A percentile compares a stretch with the other conserved stretches of the same genome.
Conservation (phyloP, 73 alveolate genomes). For the Symbiodinium natans region DNA sequence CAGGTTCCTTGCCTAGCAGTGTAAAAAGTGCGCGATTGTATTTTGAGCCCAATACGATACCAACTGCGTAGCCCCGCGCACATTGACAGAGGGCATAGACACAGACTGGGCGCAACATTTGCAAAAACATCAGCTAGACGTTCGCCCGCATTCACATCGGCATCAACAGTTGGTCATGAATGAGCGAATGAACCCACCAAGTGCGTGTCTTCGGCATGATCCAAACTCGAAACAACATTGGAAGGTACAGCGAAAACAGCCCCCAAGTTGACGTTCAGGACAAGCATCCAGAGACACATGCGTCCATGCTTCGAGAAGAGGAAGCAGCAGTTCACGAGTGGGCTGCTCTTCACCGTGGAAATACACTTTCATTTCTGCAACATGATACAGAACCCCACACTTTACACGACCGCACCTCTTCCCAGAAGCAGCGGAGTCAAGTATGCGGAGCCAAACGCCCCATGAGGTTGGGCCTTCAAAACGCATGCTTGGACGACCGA, state of each 20-base stretch:
- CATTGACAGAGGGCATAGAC: no score
- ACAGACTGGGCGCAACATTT: no score
- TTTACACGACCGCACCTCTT: background rate
- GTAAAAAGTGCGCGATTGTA: no score
- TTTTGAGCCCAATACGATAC: no score
- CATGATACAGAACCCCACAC: background rate
- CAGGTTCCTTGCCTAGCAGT: no score
- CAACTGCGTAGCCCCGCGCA: no score
- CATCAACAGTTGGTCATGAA: background rate
- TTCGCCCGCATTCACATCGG: background rate
- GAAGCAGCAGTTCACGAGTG: background rate
- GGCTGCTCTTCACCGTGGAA: background rate
- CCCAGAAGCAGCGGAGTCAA: background rate
- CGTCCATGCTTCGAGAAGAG: background rate
- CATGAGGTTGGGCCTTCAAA: background rate
- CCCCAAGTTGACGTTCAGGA: background rate
- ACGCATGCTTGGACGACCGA: background rate
- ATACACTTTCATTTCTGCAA: background rate
- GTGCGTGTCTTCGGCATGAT: no score
- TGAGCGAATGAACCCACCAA: no score
- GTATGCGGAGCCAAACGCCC: background rate
- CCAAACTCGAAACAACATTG: background rate
- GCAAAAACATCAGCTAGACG: background rate
- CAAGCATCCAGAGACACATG: background rate
- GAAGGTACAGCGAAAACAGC: background rate